Evolutionary conservation across 1,284 basidiomycete species (phyloP).

Genomic region (Puccinia horiana): DNA sequence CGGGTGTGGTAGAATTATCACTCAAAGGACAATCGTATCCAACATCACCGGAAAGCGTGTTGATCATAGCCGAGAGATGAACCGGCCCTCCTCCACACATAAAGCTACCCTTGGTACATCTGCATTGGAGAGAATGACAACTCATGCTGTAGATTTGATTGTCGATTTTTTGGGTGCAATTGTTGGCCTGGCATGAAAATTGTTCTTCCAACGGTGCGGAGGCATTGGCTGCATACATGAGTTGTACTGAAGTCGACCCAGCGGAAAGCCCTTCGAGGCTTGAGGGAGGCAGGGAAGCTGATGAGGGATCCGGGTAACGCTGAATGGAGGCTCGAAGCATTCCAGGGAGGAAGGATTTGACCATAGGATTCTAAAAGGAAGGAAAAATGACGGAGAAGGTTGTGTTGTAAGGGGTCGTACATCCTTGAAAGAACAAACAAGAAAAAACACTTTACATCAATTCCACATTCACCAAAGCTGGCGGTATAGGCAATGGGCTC

Average conservation of each 20-base stretch:
- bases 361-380: constrained; percentile 29
- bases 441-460: constrained; percentile 20
- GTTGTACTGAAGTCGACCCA: constrained; percentile 2
- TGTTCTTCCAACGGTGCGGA: constrained; percentile 53
- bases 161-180: constrained; percentile 66
- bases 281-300: constrained; percentile 20
- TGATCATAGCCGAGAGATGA: constrained; percentile 67
- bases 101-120: constrained; percentile 68
- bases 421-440: neutral
- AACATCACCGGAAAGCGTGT: constrained; percentile 63
- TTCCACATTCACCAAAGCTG: constrained; percentile 38
- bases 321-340: constrained; percentile 21
- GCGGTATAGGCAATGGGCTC: constrained; percentile 37
- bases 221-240: constrained; percentile 29
- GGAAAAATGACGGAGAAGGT: neutral
- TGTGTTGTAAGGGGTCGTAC: too few species aligned
- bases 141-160: constrained; percentile 63
- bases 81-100: constrained; percentile 68
- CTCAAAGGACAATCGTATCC: constrained; percentile 68
- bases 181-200: constrained; percentile 74
- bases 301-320: constrained; percentile 8
- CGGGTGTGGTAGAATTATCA: constrained; percentile 62
- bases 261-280: neutral
- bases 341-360: constrained; percentile 31
- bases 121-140: constrained; percentile 73